Base-by-base conservation (phyloP, 805 yeast species). In the Candida methanosorbosa region DNA sequence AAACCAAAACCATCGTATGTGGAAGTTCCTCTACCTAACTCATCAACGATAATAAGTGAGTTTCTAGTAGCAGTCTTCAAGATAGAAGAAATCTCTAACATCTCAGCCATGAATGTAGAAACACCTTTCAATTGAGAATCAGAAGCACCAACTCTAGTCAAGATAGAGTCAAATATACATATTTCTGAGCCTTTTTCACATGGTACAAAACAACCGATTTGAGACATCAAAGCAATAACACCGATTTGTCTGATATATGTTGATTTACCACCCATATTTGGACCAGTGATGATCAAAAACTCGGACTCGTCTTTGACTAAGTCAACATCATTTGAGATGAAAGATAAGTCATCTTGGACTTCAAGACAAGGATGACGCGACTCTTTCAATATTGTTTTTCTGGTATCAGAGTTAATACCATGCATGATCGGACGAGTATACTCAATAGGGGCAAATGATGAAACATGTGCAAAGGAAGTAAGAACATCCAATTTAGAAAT, bases 141-240 rank as follows among this genome's bases (percentile, higher is more conserved):
- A 11, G 97, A 94, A 3, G 98, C 97, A 9, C 98, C 98, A n/a
- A 92, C 96, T 52, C 98, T 76, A 12, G 97, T 94, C 39, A 92
- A 68, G 5, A 92, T 81, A 2, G 95, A 86, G 59, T 92, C 98
- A 41, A 90, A 86, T 2, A 92, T 66, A 11, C 86, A 77, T 18
- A 92, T 55, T 48, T 85, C 88, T 0, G 96, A 88, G 23, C 68
- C 77, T 27, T 64, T 66, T 11, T 63, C 62, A 40, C 81, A 80
- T 2, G 98, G 98, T 18, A 88, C 76, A 51, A 81, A 88, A 39
- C 92, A 81, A 1, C 97, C 97, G 16, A 86, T 73, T 54, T 88
- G 97, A 19, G 85, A 83, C 83, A 88, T 70, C 32, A 88, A 61
- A 3, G 92, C 79, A 36, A 87, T 80, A 1, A 82, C 92, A 11